phyloP scores from a whole-genome alignment of 192 early-diverging fungal genomes.

The Pecoramyces ruminantium region DNA sequence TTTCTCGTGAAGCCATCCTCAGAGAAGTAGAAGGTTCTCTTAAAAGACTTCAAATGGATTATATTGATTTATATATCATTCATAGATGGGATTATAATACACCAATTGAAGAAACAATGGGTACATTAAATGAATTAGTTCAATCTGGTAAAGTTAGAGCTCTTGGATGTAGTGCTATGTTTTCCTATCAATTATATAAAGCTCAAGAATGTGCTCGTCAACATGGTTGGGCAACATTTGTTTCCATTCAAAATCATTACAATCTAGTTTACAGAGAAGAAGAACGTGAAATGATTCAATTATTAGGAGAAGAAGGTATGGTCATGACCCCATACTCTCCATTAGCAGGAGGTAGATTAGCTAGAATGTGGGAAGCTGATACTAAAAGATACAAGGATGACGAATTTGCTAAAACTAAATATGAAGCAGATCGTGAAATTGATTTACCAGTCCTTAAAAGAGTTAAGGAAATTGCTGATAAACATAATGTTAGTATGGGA shows the following conservation, averaged over 20 bases:
- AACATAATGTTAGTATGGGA: too few species aligned
- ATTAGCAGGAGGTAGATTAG: too few species aligned
- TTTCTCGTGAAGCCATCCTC: background rate
- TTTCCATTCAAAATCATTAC: background rate
- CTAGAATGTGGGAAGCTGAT: too few species aligned
- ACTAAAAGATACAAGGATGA: too few species aligned
- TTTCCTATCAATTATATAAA: background rate
- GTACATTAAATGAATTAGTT: constrained; percentile 1
- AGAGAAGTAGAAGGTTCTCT: background rate
- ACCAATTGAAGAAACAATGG: constrained; percentile 2
- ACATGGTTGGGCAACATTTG: constrained; percentile 1
- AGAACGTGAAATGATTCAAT: too few species aligned
- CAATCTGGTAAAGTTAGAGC: constrained; percentile 1
- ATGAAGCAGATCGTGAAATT: too few species aligned
- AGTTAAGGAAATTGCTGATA: too few species aligned
- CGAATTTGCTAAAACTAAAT: too few species aligned
- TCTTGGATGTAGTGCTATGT: constrained; percentile 1
- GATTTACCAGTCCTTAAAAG: too few species aligned
- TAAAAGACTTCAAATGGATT: background rate
- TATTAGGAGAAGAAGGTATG: too few species aligned
- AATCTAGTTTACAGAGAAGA: too few species aligned
- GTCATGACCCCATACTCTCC: too few species aligned
- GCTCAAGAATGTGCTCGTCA: background rate
- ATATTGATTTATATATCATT: background rate
- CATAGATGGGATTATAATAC: constrained; percentile 1